Evolutionary conservation across 2,329 filamentous ascomycete species (phyloP), one percentile per base, ranked within the genome.

Genomic region (Claviceps purpurea): DNA sequence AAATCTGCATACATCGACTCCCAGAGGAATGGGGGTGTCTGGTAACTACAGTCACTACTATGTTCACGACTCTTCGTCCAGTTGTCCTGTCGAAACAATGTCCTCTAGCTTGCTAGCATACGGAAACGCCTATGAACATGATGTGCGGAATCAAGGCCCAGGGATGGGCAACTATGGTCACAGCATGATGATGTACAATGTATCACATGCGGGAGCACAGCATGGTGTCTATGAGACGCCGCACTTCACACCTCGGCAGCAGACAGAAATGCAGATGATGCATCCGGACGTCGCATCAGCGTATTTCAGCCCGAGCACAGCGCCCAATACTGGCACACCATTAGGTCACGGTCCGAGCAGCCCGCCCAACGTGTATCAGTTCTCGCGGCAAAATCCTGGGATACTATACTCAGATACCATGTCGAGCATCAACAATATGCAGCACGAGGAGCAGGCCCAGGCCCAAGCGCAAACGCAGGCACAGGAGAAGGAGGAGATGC

Each of bases 171-270:
- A 71, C 66, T 85, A 78, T 73, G 82, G 73, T 61, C 69, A 82
- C 51, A 71, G 79, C 52, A 79, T 79, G 57, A 81, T 91, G 72
- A 84, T 93, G 77, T 94, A 94, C 73, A 84, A 82, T 70, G 84
- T 90, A 62, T 73, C 77, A 64, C 82, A 83, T 65, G 73, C 81
- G 62, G 73, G 72, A 56, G 70, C 75, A 57, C 78, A 80, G 69
- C 73, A 72, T 70, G 67, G 79, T 72, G 74, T 84, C 70, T 95
- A 94, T 72, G 86, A 91, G 68, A 73, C 81, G 64, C 80, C 83
- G 65, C 84, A 84, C 64, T 94, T 89, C 72, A 77, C 83, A 63
- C 73, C 82, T 60, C 83, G 85, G 73, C 86, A 89, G 64, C 79
- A 84, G 70, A 81, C 85, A 75, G 80, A 78, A 55, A 79, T 93